These are phyloP conservation scores for Paecilomyces sp. DNA, from an alignment of 2,329 filamentous ascomycete species.

Conservation along the genomic window DNA sequence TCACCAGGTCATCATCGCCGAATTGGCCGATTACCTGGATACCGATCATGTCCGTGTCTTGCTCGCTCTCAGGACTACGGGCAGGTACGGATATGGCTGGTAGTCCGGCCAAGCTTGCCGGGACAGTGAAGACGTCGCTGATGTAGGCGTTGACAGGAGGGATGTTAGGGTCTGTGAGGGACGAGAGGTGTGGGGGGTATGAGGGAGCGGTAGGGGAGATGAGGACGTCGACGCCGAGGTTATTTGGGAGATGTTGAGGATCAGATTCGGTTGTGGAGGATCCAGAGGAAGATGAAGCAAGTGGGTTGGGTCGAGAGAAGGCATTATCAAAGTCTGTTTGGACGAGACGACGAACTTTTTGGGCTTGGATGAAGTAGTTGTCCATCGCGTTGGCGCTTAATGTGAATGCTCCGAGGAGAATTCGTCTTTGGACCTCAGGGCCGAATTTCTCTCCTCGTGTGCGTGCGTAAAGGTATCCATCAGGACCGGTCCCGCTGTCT, in stretches of 20 bases:
- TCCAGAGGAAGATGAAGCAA: conserved; percentile 30
- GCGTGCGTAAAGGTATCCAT: conserved; percentile 60
- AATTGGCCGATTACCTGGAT: conserved; percentile 44
- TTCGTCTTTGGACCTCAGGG: conserved; percentile 74
- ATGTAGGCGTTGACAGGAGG: conserved; percentile 68
- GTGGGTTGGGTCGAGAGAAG: conserved; percentile 63
- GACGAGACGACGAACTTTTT: conserved; percentile 76
- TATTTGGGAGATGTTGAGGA: neutral
- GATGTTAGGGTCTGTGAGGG: conserved; percentile 37
- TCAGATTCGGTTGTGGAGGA: neutral
- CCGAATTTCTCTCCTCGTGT: conserved; percentile 73
- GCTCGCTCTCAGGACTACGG: conserved; percentile 9
- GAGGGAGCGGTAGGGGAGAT: conserved; percentile 82
- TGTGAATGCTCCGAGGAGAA: conserved; percentile 83
- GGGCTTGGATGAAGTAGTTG: conserved; percentile 94
- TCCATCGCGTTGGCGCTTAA: conserved; percentile 85
- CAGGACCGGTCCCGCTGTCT: conserved; percentile 47
- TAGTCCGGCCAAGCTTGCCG: conserved; percentile 83
- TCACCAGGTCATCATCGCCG: conserved; percentile 37
- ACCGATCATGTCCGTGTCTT: conserved; percentile 22
- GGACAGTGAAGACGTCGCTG: conserved; percentile 94
- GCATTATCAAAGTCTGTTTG: conserved; percentile 78
- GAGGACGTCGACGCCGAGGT: conserved; percentile 64
- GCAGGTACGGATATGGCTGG: conserved; percentile 81
- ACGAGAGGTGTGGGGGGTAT: conserved; percentile 57